A percentile compares a stretch with the other conserved stretches of the same genome.
Conservation (phyloP, 1,284 basidiomycete genomes). For the Marasmius tenuissimus region DNA sequence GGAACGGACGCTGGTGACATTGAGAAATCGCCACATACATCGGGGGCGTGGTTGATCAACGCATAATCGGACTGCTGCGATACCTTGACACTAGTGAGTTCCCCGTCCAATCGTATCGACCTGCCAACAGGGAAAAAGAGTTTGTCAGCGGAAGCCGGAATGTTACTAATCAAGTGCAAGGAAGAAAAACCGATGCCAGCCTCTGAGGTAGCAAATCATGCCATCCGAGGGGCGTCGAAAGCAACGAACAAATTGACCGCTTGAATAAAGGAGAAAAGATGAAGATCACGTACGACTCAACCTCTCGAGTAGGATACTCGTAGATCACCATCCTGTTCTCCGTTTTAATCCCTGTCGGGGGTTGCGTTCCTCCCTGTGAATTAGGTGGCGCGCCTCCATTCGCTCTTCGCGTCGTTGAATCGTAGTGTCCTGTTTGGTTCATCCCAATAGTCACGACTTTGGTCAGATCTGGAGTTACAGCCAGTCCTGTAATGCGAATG, state of each 20-base stretch:
- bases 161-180: background rate
- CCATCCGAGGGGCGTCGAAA: no score
- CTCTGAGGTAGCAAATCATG: no score
- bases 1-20: slow-evolving; percentile 3
- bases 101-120: slow-evolving; percentile 68
- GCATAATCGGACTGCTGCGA: slow-evolving; percentile 87
- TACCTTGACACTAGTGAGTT: slow-evolving; percentile 86
- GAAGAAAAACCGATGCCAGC: no score
- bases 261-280: slow-evolving; percentile 8
- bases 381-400: slow-evolving; percentile 36
- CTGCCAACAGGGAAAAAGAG: slow-evolving; percentile 33
- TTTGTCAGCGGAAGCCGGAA: slow-evolving; percentile 9
- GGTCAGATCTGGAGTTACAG: slow-evolving; percentile 83
- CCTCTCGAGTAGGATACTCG: slow-evolving; percentile 64
- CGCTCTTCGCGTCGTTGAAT: slow-evolving; percentile 27
- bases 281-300: slow-evolving; percentile 54
- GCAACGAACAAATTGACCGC: no score
- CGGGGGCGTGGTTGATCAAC: slow-evolving; percentile 83
- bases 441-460: slow-evolving; percentile 85
- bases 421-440: slow-evolving; percentile 37
- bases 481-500: slow-evolving; percentile 88
- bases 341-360: slow-evolving; percentile 15
- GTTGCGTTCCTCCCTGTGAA: slow-evolving; percentile 3
- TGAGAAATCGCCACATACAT: slow-evolving; percentile 53
- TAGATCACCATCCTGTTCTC: slow-evolving; percentile 76